A percentile compares a stretch with the other conserved stretches of the same genome.
Conservation (phyloP, 768 basidiomycete genomes). For the Tulasnella sp. region DNA sequence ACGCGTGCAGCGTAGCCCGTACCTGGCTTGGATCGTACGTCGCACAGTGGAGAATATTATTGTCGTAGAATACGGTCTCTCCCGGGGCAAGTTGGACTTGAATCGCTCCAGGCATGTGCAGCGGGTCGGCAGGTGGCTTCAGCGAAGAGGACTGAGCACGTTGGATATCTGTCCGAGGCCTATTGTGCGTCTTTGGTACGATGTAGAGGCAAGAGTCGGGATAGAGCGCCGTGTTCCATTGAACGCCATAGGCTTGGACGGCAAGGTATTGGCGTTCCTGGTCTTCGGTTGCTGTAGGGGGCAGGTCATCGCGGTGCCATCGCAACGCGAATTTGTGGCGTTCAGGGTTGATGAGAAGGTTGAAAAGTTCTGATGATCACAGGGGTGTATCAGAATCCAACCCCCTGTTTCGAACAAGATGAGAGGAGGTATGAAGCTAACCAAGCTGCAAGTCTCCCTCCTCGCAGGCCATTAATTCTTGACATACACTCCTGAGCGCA, state of each 20-base stretch:
- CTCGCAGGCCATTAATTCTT: conserved; percentile 43
- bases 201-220: conserved; percentile 58
- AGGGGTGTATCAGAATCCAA: neutral
- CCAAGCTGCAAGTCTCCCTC: conserved; percentile 61
- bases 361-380: conserved; percentile 55
- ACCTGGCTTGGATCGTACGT: conserved; percentile 39
- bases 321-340: conserved; percentile 56
- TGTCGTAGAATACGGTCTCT: conserved; percentile 71
- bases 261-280: conserved; percentile 49
- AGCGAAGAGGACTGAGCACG: conserved; percentile 41
- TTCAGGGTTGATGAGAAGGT: conserved; percentile 59
- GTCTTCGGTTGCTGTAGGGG: conserved; percentile 42
- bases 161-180: conserved; percentile 46
- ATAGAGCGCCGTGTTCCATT: conserved; percentile 72
- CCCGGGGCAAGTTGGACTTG: conserved; percentile 49
- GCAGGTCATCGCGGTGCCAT: conserved; percentile 73
- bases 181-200: conserved; percentile 56
- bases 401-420: neutral
- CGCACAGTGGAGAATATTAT: conserved; percentile 67
- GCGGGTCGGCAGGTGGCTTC: conserved; percentile 43
- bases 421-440: conserved; percentile 28
- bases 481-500: conserved; percentile 34
- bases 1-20: conserved; percentile 60
- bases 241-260: conserved; percentile 58
- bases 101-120: conserved; percentile 60